These are phyloP conservation scores for Alternaria tenuissima DNA, from an alignment of 2,329 filamentous ascomycete species.

Conservation along the genomic window DNA sequence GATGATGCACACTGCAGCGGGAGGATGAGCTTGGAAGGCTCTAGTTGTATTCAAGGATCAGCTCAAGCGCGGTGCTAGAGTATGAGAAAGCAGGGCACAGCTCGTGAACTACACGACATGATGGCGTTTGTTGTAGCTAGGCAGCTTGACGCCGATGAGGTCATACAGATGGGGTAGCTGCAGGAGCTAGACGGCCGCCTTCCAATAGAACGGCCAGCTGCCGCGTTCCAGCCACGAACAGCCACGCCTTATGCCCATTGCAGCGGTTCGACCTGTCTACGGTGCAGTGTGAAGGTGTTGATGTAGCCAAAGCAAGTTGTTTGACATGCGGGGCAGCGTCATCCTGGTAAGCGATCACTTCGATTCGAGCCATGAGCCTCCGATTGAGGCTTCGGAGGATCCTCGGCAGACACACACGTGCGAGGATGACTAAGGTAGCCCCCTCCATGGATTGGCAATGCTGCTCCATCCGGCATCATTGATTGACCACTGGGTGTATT, in stretches of 20 bases:
- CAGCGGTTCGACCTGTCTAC: slow-evolving; percentile 13
- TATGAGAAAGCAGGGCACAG: slow-evolving; percentile 35
- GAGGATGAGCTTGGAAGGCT: slow-evolving; percentile 9
- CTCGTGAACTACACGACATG: slow-evolving; percentile 23
- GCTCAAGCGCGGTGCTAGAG: slow-evolving; percentile 14
- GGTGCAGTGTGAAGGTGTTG: slow-evolving; percentile 2
- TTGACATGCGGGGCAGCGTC: slow-evolving; percentile 17
- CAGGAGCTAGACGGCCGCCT: slow-evolving; percentile 25
- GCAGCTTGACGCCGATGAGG: slow-evolving; percentile 23
- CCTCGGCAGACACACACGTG: neutral
- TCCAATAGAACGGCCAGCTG: slow-evolving; percentile 25
- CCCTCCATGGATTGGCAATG: neutral
- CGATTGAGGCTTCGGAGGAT: neutral
- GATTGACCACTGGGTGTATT: neutral
- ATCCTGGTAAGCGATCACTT: slow-evolving; percentile 15
- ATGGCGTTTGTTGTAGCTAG: slow-evolving; percentile 26
- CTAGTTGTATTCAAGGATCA: slow-evolving; percentile 16
- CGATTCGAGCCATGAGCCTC: neutral
- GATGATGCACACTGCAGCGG: slow-evolving; percentile 13
- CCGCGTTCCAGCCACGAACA: slow-evolving; percentile 20
- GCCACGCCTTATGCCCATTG: slow-evolving; percentile 21
- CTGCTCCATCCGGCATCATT: neutral
- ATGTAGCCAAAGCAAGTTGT: slow-evolving; percentile 7
- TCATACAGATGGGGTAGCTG: slow-evolving; percentile 22
- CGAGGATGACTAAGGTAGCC: neutral